Evolutionary conservation across 177 flowering plant genomes (phyloP), one percentile per base, ranked within the genome.

Genomic region (Vitis hybrid): DNA sequence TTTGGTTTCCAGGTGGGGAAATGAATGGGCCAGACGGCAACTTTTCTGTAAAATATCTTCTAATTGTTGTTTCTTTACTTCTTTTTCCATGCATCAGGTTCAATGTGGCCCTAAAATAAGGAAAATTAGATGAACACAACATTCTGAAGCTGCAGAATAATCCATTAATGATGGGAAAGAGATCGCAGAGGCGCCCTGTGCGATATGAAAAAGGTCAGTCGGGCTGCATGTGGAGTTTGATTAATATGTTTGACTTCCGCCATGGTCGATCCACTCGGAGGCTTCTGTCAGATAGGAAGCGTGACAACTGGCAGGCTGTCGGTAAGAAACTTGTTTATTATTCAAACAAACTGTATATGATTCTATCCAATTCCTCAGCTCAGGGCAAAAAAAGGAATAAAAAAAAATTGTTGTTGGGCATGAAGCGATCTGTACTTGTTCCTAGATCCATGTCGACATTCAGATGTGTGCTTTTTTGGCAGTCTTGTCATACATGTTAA

Each of bases 191-290:
- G 71, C 89, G 77, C 48, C 64, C 68, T 65, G 69, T 69, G 16
- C 78, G 77, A 18, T 31, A 68, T 62, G 88, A 85, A 66, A 86
- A 77, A 66, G 80, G 77, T 68, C 91, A 82, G 18, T 69, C 82
- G 2, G 93, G 97, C 39, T 94, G 98, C 68, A 87, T 94, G 81
- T 81, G 84, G 86, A 87, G 98, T 51, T 76, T 90, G 75, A 88
- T 92, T 29, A 85, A 83, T 70, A 79, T 90, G 50, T 87, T 94
- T 70, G 88, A 89, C 70, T 91, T 90, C 70, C 90, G 92, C 61
- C 85, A 84, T 18, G 84, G 87, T 69, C 90, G 85, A 39, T 59
- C 83, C 10, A 76, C 83, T 61, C 85, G 73, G 62, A 92, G 80
- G 73, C 72, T 90, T 77, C 79, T 92, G 49, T 63, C 85, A 45